Evolutionary conservation across 257 asterid genomes (phyloP).

Genomic region (Nicotiana paniculata): DNA sequence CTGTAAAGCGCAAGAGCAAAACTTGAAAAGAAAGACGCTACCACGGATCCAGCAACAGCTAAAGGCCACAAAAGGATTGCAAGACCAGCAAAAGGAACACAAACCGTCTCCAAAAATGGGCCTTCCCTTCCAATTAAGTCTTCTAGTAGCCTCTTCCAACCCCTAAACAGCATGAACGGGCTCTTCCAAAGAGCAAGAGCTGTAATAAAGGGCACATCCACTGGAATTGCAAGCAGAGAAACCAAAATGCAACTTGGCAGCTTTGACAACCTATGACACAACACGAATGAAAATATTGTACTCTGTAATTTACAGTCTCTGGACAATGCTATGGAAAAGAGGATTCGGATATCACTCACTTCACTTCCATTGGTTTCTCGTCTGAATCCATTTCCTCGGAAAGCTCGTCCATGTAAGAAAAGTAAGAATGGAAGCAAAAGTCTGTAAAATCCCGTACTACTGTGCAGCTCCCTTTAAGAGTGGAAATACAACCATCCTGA

Average conservation of each 20-base stretch:
- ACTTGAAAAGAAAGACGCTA: conserved; percentile 63
- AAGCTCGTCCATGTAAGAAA: conserved; percentile 87
- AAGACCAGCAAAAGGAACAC: conserved; percentile 89
- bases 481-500: conserved; percentile 74
- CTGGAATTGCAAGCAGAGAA: conserved; percentile 42
- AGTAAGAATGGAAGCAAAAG: conserved; percentile 89
- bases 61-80: conserved; percentile 85
- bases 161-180: conserved; percentile 76
- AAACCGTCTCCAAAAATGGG: conserved; percentile 79
- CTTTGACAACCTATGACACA: conserved; percentile 40
- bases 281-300: neutral
- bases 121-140: conserved; percentile 90
- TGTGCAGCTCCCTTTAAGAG: conserved; percentile 59
- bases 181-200: conserved; percentile 85
- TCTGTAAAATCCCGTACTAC: conserved; percentile 74
- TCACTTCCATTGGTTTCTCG: conserved; percentile 62
- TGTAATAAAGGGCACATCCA: conserved; percentile 61
- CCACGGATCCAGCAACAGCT: conserved; percentile 62
- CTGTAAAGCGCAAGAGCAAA: conserved; percentile 68
- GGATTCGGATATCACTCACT: conserved; percentile 32
- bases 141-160: conserved; percentile 84
- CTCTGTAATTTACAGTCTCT: neutral
- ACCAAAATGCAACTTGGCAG: conserved; percentile 70
- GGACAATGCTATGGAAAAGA: neutral
- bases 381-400: conserved; percentile 47